A percentile compares a stretch with the other conserved stretches of the same genome.
phyloP scores from a whole-genome alignment of 257 asterid species.

The Thymus mandschuricus region DNA sequence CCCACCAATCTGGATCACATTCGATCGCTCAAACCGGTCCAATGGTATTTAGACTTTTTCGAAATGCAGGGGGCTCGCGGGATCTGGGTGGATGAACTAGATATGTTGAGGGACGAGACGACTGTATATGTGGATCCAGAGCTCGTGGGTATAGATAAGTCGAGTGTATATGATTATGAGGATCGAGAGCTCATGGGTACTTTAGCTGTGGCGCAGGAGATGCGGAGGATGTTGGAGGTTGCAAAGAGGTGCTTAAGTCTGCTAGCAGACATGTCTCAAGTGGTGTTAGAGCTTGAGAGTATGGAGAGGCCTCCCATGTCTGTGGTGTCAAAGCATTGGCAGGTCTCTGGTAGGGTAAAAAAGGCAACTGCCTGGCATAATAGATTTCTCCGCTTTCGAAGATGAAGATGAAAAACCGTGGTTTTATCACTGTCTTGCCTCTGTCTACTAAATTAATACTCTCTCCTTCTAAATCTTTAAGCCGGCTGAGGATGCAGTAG shows the following conservation, averaged over 20 bases:
- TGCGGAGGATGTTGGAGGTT: background rate
- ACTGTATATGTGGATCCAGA: background rate
- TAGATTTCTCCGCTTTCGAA: no score
- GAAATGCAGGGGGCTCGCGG: no score
- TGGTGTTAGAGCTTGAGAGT: background rate
- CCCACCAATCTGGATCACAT: background rate
- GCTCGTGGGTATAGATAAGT: background rate
- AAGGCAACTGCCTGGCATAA: no score
- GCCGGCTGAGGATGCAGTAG: conserved; percentile 21
- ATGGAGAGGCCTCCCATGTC: no score
- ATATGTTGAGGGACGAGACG: background rate
- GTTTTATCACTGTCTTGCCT: no score
- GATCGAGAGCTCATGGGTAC: background rate
- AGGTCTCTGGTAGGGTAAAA: no score
- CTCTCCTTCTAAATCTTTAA: no score
- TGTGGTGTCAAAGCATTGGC: no score
- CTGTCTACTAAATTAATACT: no score
- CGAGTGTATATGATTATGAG: no score
- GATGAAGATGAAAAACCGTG: no score
- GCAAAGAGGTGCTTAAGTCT: background rate
- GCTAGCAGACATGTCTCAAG: background rate
- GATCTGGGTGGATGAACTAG: background rate
- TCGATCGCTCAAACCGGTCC: background rate
- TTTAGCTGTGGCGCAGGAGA: background rate
- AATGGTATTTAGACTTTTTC: no score